phyloP scores from a whole-genome alignment of 768 basidiomycete species.

The Naganishia randhawae region DNA sequence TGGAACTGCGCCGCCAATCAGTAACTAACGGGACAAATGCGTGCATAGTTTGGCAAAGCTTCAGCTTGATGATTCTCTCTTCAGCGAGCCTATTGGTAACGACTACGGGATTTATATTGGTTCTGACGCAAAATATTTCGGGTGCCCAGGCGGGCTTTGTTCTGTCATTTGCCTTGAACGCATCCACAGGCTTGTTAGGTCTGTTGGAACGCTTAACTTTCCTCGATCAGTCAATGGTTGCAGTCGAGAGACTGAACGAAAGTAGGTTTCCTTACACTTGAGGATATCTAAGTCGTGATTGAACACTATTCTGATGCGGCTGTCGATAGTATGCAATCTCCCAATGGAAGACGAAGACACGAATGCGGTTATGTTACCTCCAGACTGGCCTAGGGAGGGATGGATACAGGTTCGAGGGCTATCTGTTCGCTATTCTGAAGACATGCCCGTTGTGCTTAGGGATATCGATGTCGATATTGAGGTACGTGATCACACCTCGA shows the following conservation, averaged over 20 bases:
- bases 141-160: constrained; percentile 45
- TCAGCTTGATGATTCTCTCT: constrained; percentile 33
- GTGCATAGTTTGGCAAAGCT: constrained; percentile 38
- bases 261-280: constrained; percentile 33
- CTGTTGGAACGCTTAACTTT: constrained; percentile 38
- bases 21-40: neutral
- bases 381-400: constrained; percentile 43
- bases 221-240: constrained; percentile 47
- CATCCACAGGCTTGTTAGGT: constrained; percentile 36
- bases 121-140: constrained; percentile 31
- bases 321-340: constrained; percentile 35
- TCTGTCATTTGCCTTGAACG: constrained; percentile 38
- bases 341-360: constrained; percentile 30
- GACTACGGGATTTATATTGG: constrained; percentile 39
- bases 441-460: constrained; percentile 46
- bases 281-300: neutral
- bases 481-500: constrained; percentile 26
- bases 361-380: constrained; percentile 31
- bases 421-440: constrained; percentile 38
- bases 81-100: constrained; percentile 39
- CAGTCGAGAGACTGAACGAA: constrained; percentile 46
- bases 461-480: constrained; percentile 40
- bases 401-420: constrained; percentile 38
- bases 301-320: neutral
- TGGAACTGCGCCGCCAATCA: neutral